Conservation (phyloP, 1,284 basidiomycete genomes). For the Boletus sp. region DNA sequence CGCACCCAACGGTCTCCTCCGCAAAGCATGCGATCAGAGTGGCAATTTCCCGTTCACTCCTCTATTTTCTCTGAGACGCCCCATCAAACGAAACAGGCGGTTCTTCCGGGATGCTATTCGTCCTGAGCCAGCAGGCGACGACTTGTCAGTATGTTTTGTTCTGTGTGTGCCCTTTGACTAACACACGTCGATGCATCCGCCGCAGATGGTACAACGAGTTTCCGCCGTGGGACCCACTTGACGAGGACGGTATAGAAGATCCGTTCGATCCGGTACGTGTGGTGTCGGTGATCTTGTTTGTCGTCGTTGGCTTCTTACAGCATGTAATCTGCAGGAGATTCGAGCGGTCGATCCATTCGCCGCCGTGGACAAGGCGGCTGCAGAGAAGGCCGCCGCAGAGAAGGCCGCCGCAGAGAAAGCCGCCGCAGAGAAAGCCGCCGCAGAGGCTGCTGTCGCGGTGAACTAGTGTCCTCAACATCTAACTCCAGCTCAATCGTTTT, state of each 20-base stretch:
- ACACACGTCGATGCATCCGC: not conserved
- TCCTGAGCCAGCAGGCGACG: conserved; percentile 18
- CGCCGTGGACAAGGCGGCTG: conserved; percentile 4
- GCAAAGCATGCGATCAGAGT: conserved; percentile 11
- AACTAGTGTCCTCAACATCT: not conserved
- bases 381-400: conserved; percentile 1
- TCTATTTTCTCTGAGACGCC: conserved; percentile 22
- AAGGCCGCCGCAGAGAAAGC: not conserved
- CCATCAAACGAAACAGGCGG: conserved; percentile 16
- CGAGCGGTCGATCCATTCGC: conserved; percentile 2
- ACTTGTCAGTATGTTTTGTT: conserved; percentile 19
- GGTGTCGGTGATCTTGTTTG: not conserved
- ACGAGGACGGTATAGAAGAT: conserved; percentile 22
- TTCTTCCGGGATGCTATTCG: conserved; percentile 17
- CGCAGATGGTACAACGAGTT: conserved; percentile 22
- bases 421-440: not conserved
- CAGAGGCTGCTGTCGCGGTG: not conserved
- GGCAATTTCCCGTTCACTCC: conserved; percentile 20
- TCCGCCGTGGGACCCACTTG: conserved; percentile 29
- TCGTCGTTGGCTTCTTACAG: not conserved
- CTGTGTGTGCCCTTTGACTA: not conserved
- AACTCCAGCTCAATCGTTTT: not conserved
- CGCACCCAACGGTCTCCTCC: conserved; percentile 17
- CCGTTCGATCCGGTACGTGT: conserved; percentile 9
- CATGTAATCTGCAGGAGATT: not conserved